Evolutionary conservation across 192 early-diverging fungal species (phyloP), one percentile per base, ranked within the genome.

Genomic region (Entomortierella beljakovae): DNA sequence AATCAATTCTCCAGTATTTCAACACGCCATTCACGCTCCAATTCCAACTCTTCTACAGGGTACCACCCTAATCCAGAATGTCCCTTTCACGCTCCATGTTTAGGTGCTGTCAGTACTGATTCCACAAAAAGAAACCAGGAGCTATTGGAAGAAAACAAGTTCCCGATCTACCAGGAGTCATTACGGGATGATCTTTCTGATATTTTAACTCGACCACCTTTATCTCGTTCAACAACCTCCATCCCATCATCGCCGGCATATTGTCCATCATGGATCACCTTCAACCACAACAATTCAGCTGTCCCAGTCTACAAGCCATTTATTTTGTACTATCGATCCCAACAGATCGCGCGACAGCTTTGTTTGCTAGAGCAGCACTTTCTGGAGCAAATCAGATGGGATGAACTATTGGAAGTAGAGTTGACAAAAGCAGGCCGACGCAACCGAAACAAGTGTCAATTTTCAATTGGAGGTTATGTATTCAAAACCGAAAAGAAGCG

Each of bases 261-360:
- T 58, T 13, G 23, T 18, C 51, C 22, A 43, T 18, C 34, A 61
- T 25, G 26, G 34, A 18, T 31, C 22, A 7, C 57, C 61, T 15
- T 49, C 2, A 0, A 58, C 61, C 40, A 53, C n/a, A 18, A 37
- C 6, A n/a, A 22, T 23, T 10, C 37, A 4, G 0, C 49, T 23
- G 22, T 52, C 20, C 31, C 68, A 16, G 11, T 54, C 15, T 71
- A 81, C 48, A 81, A 81, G 31, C 75, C 84, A 1, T 82, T 82
- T 42, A 68, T 88, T 2, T 57, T 88, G 1, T 73, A 57, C 16
- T 84, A 84, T 70, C 80, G 85, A n/a, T 88, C 87, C 2, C 84
- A 87, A 46, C 5, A 79, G 25, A 84, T 89, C 42, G 84, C 86
- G 3, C 85, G 84, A 38, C 85, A 89, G 57, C 76, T 89, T 22